phyloP scores from a whole-genome alignment of 108 stramenopile genomes.

The Fragilaria crotonensis region DNA sequence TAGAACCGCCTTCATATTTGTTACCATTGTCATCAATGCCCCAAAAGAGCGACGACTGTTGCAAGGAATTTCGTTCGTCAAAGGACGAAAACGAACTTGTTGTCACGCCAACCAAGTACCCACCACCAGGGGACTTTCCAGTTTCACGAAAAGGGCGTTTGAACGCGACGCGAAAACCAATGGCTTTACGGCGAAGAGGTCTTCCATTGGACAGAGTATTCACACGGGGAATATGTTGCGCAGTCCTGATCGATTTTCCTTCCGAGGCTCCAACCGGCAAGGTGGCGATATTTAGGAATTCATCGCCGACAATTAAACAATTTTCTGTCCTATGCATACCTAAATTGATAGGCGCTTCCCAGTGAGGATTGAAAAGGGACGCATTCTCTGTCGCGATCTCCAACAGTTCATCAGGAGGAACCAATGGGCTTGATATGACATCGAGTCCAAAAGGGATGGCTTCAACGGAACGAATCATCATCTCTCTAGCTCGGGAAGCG shows the following conservation, averaged over 20 bases:
- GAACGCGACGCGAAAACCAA: conserved; percentile 39
- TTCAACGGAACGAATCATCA: no score
- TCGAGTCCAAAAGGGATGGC: conserved; percentile 9
- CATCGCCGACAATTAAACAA: conserved; percentile 21
- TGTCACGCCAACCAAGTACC: conserved; percentile 47
- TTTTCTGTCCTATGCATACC: conserved; percentile 11
- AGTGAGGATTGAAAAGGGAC: conserved; percentile 21
- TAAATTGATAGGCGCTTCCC: conserved; percentile 21
- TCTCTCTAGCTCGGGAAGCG: neutral
- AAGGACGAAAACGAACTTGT: conserved; percentile 29
- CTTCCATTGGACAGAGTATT: neutral
- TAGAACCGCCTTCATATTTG: conserved; percentile 28
- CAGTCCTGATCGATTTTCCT: conserved; percentile 22
- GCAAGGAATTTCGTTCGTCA: conserved; percentile 30
- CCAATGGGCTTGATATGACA: conserved; percentile 2
- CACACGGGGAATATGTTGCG: conserved; percentile 13
- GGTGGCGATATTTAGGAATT: conserved; percentile 14
- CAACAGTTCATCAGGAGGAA: conserved; percentile 20
- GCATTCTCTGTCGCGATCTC: conserved; percentile 22
- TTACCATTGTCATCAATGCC: conserved; percentile 43
- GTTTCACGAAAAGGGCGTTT: conserved; percentile 19
- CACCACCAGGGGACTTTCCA: conserved; percentile 29
- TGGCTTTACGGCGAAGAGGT: conserved; percentile 7
- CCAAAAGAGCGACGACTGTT: conserved; percentile 38
- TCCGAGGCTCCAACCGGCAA: conserved; percentile 29